These are phyloP conservation scores for Apiotrichum montevideense DNA, from an alignment of 1,284 basidiomycete species.

Conservation along the genomic window DNA sequence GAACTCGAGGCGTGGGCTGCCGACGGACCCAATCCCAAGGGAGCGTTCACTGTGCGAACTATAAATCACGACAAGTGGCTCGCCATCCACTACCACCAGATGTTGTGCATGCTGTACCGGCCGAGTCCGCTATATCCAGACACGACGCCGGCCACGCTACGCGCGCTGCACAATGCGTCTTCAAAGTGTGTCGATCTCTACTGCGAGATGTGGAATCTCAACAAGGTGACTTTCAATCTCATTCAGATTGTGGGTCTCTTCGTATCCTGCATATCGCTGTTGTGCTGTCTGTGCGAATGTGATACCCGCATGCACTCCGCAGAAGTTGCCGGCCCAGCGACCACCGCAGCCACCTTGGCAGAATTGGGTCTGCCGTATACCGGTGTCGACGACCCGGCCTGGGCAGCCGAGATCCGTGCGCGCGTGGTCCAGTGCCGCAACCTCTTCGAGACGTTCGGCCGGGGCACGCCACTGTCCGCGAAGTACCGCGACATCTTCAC, in stretches of 20 bases:
- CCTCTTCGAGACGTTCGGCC: slow-evolving; percentile 28
- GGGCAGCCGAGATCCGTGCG: slow-evolving; percentile 23
- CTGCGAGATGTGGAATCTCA: slow-evolving; percentile 24
- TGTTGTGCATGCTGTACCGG: slow-evolving; percentile 26
- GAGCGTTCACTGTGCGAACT: slow-evolving; percentile 3
- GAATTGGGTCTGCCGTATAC: slow-evolving; percentile 14
- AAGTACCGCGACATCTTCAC: slow-evolving; percentile 26
- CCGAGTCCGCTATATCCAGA: slow-evolving; percentile 28
- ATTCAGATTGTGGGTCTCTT: slow-evolving; percentile 29
- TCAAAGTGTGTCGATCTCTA: slow-evolving; percentile 25
- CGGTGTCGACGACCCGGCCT: slow-evolving; percentile 14
- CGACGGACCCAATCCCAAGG: slow-evolving; percentile 13
- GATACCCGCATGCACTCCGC: slow-evolving; percentile 21
- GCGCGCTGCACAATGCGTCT: slow-evolving; percentile 22
- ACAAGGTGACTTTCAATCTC: slow-evolving; percentile 28
- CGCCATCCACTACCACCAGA: slow-evolving; percentile 27
- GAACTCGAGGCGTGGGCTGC: slow-evolving; percentile 23
- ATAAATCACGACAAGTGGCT: slow-evolving; percentile 27
- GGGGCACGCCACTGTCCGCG: slow-evolving; percentile 19
- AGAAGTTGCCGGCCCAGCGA: not conserved
- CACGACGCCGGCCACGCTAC: slow-evolving; percentile 20
- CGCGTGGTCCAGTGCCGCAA: slow-evolving; percentile 25
- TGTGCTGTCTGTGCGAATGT: slow-evolving; percentile 33
- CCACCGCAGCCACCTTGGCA: not conserved
- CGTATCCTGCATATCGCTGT: slow-evolving; percentile 27